Evolutionary conservation across 306 rosid species (phyloP), one percentile per base, ranked within the genome.

Genomic region (Pterocarpus macrocarpus): DNA sequence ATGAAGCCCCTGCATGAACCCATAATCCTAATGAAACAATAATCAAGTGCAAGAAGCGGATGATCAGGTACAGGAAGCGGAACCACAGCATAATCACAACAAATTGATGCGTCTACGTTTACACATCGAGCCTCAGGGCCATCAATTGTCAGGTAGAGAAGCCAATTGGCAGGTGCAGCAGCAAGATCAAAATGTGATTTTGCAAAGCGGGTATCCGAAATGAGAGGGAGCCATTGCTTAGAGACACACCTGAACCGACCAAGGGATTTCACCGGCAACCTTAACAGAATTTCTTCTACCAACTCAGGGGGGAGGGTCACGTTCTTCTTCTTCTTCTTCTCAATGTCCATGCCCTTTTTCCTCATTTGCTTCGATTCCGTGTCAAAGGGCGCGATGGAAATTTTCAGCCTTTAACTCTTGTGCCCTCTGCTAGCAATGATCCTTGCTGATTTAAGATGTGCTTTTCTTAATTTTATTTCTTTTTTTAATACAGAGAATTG

Each of bases 211-310:
- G 80, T 43, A 53, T 43, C 8, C 4, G 80, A 65, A n/a, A 81
- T 65, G 6, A 81, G 39, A 30, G 80, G 55, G 6, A 41, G 53
- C 80, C 70, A 81, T 9, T 33, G 12, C 39, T 74, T 81, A 17
- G 53, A 74, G 0, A 73, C 80, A 8, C 58, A 65, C 74, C 36
- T 74, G 34, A 74, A 66, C 1, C 69, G 69, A 1, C 66, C 1
- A 1, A 81, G 47, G 14, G 80, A 81, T 12, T 44, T 81, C 70
- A 73, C 52, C 0, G 85, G 76, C 43, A 74, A 74, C 22, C 64
- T 36, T 2, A 57, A 8, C 9, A 81, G 56, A 4, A 81, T 57
- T 28, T 74, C 34, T 2, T 1, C 4, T 2, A 75, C 44, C 44
- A 74, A 13, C 2, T 56, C 71, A 0, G 33, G 8, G 63, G 47